These are phyloP conservation scores for Raphidocelis subcapitata DNA, from an alignment of 139 green algal species.

Conservation along the genomic window DNA sequence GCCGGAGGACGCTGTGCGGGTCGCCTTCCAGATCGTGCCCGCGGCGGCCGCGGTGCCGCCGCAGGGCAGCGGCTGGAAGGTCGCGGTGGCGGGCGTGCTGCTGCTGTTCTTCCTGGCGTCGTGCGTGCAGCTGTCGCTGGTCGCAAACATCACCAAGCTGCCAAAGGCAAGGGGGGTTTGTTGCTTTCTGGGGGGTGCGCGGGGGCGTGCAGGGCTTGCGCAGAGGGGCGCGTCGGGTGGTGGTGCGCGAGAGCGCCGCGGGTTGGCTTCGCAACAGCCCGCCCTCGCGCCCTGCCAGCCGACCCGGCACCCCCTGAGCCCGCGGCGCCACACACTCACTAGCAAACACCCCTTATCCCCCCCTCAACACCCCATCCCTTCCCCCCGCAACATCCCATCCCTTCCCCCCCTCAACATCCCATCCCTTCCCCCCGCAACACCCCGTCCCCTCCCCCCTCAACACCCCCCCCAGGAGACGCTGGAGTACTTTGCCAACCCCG, in stretches of 20 bases:
- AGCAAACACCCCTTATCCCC: too few species aligned
- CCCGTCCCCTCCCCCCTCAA: background rate
- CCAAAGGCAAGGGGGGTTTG: slow-evolving; percentile 45
- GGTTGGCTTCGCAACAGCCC: too few species aligned
- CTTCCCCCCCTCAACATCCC: background rate
- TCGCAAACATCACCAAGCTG: slow-evolving; percentile 75
- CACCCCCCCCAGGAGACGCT: slow-evolving; percentile 69
- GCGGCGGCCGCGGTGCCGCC: slow-evolving; percentile 51
- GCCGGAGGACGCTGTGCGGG: slow-evolving; percentile 8
- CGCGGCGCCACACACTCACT: too few species aligned
- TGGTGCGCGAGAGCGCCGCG: too few species aligned
- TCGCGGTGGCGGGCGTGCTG: slow-evolving; percentile 58
- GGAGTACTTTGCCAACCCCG: slow-evolving; percentile 68
- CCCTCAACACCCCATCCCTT: too few species aligned
- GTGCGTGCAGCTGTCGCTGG: slow-evolving; percentile 72
- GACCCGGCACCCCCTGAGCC: too few species aligned
- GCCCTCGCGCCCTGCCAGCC: too few species aligned
- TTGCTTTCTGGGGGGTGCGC: slow-evolving; percentile 1
- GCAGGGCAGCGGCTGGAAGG: slow-evolving; percentile 64
- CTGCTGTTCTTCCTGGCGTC: slow-evolving; percentile 68
- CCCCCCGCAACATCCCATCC: too few species aligned
- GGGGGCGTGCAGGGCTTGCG: too few species aligned
- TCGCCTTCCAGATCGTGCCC: slow-evolving; percentile 71
- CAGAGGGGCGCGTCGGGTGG: too few species aligned
- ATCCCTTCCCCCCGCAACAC: background rate